These are phyloP conservation scores for Metarhizium rileyi DNA, from an alignment of 2,329 filamentous ascomycete genomes.

Conservation along the genomic window DNA sequence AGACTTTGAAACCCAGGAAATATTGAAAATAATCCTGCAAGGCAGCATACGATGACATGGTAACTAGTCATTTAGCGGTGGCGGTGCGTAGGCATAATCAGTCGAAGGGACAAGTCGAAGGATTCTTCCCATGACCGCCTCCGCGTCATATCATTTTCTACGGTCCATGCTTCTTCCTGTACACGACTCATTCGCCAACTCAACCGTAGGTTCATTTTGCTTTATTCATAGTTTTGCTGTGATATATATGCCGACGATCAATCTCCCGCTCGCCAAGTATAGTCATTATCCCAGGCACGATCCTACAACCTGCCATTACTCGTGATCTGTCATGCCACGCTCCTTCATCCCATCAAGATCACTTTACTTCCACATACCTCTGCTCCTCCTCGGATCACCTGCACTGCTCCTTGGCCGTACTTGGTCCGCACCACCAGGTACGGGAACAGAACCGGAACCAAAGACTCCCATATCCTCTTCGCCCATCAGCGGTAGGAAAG, in stretches of 20 bases:
- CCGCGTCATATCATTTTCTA: no score
- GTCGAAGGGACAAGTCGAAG: no score
- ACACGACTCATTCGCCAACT: no score
- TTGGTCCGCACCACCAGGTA: not conserved
- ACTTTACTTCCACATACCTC: not conserved
- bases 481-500: slow-evolving; percentile 43
- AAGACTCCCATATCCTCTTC: not conserved
- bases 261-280: not conserved
- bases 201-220: no score
- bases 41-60: no score
- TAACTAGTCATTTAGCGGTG: no score
- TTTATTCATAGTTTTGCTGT: not conserved
- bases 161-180: no score
- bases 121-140: no score
- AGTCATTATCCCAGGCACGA: not conserved
- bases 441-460: not conserved
- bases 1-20: no score
- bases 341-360: not conserved
- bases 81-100: no score
- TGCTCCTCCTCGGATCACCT: slow-evolving; percentile 1
- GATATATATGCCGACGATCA: not conserved
- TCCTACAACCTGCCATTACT: not conserved
- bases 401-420: slow-evolving; percentile 2
- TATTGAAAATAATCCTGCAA: no score
- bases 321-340: not conserved